These are phyloP conservation scores for Lagerstroemia fauriei DNA, from an alignment of 441 rosid species.

Conservation along the genomic window DNA sequence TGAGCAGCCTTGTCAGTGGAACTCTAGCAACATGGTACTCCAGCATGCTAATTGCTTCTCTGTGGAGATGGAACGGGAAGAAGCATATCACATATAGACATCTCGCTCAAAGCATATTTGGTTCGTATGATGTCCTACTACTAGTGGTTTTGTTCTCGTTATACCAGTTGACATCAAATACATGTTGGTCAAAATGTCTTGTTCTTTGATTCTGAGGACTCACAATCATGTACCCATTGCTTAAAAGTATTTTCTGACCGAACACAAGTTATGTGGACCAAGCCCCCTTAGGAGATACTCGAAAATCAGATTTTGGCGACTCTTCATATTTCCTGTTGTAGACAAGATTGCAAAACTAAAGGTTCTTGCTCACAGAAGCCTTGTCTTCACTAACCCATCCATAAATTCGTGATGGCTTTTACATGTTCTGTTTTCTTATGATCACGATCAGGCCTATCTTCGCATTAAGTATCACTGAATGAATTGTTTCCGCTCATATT, in stretches of 20 bases:
- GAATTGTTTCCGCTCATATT: constrained; percentile 8
- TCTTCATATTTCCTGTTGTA: background rate
- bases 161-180: background rate
- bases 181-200: background rate
- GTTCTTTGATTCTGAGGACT: no score
- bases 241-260: background rate
- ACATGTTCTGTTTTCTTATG: background rate
- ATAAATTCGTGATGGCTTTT: background rate
- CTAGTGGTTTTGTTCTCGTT: background rate
- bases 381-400: background rate
- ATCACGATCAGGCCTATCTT: background rate
- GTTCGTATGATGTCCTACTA: constrained; percentile 21
- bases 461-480: background rate
- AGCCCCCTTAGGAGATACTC: background rate
- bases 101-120: constrained; percentile 52
- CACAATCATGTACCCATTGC: background rate
- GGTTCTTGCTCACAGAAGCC: background rate
- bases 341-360: background rate
- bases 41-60: constrained; percentile 45
- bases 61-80: constrained; percentile 57
- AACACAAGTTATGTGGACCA: background rate
- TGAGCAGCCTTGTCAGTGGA: constrained; percentile 46
- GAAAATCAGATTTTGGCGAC: background rate
- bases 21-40: constrained; percentile 55
- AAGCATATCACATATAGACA: constrained; percentile 49